Evolutionary conservation across 306 rosid genomes (phyloP), one percentile per base, ranked within the genome.

Genomic region (Adenanthera pavonina): DNA sequence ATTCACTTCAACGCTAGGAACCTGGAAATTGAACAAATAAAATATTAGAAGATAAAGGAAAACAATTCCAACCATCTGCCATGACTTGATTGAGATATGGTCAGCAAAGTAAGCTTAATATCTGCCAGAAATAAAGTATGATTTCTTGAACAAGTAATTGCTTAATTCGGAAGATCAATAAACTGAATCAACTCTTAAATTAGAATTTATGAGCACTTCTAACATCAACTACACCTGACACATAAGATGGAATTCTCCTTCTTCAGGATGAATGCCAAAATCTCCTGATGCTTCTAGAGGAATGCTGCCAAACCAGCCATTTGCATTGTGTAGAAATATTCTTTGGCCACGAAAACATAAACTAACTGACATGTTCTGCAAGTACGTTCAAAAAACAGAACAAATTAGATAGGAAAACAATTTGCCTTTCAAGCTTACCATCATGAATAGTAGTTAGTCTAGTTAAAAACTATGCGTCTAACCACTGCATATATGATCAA

Each of bases 221-320:
- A 30, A 79, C 59, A 36, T 25, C 40, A 52, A 78, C 33, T 76
- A 49, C 64, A 95, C 99, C 99, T 93, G 97, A 84, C 95, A 95
- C 97, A 92, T 90, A 61, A 95, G 89, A 90, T 93, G 94, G 85
- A 91, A 92, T 84, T 95, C 97, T 80, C 99, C 99, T 83, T 95
- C 94, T 70, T 91, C 99, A 0, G 99, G 99, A 85, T 95, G 82
- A 83, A 95, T 93, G 71, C 99, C 99, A 81, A 92, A 95, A 85
- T 95, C 98, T 78, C 99, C 99, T 68, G 99, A 93, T 67, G 93
- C 96, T 88, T 95, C 99, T 51, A 95, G 68, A 81, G 99, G 97
- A 85, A 91, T 87, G 76, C 88, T 87, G 69, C 99, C 99, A 86
- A 93, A 95, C 92, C 91, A 92, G 81, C 99, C 99, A 85, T 88